Base-by-base conservation (phyloP, 1,284 basidiomycete genomes). In the Phellopilus nigrolimitatus region DNA sequence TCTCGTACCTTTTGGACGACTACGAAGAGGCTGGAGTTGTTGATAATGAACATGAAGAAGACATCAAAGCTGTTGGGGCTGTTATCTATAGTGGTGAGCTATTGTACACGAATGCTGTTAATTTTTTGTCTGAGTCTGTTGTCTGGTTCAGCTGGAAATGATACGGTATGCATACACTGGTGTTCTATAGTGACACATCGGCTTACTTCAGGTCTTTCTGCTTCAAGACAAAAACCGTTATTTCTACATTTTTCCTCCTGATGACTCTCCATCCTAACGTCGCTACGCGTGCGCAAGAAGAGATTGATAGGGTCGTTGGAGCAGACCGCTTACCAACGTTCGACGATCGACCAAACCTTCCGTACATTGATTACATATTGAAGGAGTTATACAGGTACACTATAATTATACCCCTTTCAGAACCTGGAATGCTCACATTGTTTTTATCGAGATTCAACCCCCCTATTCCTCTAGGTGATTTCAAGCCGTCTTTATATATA, bases 291-390 rank as follows among this genome's bases (percentile, higher is more conserved):
- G 53, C 53, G 5, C 53, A 50, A 33, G 33, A 38, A 1, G 47
- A 54, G 30, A 40, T 54, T 15, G 53, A 54, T 17, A 37, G n/a
- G 10, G 34, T 37, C n/a, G 34, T 37, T 37, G 34, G 34, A 13
- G 3, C 15, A 8, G 15, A 7, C 8, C 46, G 55, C 13, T 39
- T 56, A 17, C 52, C 55, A 3, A 36, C 19, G 1, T 63, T 62
- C 31, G 56, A 54, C 9, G 60, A 64, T 19, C n/a, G 58, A 13
- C 22, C 28, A 17, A 13, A 24, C 19, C 28, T 46, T 13, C 44
- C 40, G 21, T 42, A 25, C 27, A 9, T 42, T 22, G 19, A 42
- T 13, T 42, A 21, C 12, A 28, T 42, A 10, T 21, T 42, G 19
- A 42, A 22, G 21, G 40, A 42, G 19, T 6, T 25, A 6, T 42